Evolutionary conservation across 371 early-diverging fungal species (phyloP).

Genomic region (Mortierella polycephala): DNA sequence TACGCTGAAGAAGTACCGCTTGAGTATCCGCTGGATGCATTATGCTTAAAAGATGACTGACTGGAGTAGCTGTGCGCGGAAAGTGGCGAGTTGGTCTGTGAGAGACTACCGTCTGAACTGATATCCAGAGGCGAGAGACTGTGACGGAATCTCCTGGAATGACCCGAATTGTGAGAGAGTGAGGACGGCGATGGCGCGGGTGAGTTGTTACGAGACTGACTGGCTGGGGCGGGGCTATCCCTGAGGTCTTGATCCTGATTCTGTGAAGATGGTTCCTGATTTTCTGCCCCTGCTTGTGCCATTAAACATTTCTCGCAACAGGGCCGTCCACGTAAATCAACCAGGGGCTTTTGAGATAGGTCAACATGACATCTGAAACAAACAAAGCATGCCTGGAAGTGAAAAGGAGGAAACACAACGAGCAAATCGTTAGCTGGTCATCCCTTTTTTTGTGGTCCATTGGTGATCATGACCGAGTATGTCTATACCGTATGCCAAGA

Average conservation of each 20-base stretch:
- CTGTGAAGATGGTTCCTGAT: slow-evolving; percentile 14
- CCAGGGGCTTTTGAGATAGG: slow-evolving; percentile 62
- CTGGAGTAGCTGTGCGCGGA: slow-evolving; percentile 39
- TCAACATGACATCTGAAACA: slow-evolving; percentile 61
- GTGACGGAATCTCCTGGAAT: slow-evolving; percentile 5
- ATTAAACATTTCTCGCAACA: slow-evolving; percentile 75
- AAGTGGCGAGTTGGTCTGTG: slow-evolving; percentile 22
- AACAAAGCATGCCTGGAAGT: slow-evolving; percentile 34
- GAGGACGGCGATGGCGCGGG: slow-evolving; percentile 23
- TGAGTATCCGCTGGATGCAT: slow-evolving; percentile 35
- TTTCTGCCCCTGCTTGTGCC: slow-evolving; percentile 56
- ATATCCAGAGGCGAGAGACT: slow-evolving; percentile 26
- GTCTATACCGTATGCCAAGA: slow-evolving; percentile 60
- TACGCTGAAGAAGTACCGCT: slow-evolving; percentile 43
- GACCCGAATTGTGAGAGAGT: neutral
- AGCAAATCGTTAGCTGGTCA: neutral
- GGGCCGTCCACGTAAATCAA: slow-evolving; percentile 67
- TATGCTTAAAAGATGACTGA: slow-evolving; percentile 23
- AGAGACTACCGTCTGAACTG: slow-evolving; percentile 7
- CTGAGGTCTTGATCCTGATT: slow-evolving; percentile 14
- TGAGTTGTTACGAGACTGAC: slow-evolving; percentile 29
- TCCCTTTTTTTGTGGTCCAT: neutral
- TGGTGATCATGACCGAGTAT: neutral
- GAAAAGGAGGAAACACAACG: neutral
- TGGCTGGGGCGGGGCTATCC: slow-evolving; percentile 10